phyloP scores from a whole-genome alignment of 139 green algal species.

The Deuterostichococcus epilithicus region DNA sequence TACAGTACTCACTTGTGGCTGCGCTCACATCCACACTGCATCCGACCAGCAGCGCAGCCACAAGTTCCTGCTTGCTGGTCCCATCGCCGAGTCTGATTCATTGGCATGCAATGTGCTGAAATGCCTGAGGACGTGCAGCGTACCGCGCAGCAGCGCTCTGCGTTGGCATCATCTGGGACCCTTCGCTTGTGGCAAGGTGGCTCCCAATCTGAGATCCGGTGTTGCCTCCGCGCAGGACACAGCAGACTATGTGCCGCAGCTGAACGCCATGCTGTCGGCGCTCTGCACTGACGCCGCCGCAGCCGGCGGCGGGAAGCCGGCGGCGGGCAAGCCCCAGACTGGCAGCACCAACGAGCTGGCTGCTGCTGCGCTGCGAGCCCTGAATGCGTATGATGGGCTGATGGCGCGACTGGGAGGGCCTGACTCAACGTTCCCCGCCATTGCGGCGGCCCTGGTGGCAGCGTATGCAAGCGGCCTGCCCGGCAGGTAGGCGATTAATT shows the following conservation, averaged over 20 bases:
- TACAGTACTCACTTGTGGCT: background rate
- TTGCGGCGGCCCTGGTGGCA: background rate
- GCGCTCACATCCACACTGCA: background rate
- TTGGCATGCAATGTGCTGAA: background rate
- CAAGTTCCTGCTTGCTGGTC: background rate
- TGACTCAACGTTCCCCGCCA: background rate
- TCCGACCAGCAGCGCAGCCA: background rate
- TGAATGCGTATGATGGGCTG: background rate
- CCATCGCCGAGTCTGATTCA: background rate
- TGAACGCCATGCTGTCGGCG: conserved; percentile 37
- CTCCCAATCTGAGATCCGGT: background rate
- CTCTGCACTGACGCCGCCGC: conserved; percentile 23
- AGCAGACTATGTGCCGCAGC: conserved; percentile 34
- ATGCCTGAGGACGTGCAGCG: background rate
- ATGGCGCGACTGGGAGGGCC: background rate
- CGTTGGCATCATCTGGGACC: background rate
- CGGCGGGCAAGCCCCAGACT: background rate
- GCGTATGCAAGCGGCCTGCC: background rate
- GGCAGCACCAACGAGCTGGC: background rate
- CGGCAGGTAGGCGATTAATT: no score
- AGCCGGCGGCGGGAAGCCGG: background rate
- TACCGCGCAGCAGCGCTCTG: background rate
- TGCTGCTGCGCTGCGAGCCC: conserved; percentile 7
- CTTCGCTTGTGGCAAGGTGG: background rate
- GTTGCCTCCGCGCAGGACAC: conserved; percentile 18